Evolutionary conservation across 2,329 filamentous ascomycete species (phyloP).

Genomic region (Curvularia sp.): DNA sequence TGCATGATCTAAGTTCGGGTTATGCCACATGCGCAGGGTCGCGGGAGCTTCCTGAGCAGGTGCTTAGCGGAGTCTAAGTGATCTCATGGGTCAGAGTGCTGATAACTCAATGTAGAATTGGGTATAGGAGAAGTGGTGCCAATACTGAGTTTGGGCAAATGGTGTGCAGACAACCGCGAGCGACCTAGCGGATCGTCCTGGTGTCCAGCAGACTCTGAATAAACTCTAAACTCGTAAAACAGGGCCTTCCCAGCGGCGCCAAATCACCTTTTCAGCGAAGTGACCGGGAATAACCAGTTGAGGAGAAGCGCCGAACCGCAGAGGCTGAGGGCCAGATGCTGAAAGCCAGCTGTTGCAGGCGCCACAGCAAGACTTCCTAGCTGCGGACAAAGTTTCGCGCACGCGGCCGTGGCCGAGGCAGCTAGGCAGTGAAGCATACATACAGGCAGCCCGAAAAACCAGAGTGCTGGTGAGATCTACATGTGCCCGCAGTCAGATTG

Average conservation of each 20-base stretch:
- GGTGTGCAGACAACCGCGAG: not conserved
- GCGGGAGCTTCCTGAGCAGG: conserved; percentile 1
- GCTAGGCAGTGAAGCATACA: not conserved
- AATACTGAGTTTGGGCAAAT: conserved; percentile 4
- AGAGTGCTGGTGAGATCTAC: not conserved
- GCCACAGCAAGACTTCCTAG: not conserved
- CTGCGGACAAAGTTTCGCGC: not conserved
- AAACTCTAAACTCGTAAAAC: conserved; percentile 1
- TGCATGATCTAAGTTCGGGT: not conserved
- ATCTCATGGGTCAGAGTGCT: not conserved
- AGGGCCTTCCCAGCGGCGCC: not conserved
- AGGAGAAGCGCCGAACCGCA: conserved; percentile 1
- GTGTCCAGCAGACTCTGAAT: not conserved
- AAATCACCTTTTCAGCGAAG: not conserved
- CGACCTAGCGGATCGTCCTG: conserved; percentile 5
- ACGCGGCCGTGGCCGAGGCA: not conserved
- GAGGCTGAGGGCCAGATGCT: not conserved
- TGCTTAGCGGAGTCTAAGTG: conserved; percentile 1
- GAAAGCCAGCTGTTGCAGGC: not conserved
- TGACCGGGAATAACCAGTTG: not conserved
- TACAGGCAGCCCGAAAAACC: not conserved
- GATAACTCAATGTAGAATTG: not conserved
- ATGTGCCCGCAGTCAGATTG: not conserved
- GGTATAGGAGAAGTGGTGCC: not conserved
- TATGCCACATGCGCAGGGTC: conserved; percentile 3